phyloP scores from a whole-genome alignment of 306 rosid species.

The Sicyos edulis region DNA sequence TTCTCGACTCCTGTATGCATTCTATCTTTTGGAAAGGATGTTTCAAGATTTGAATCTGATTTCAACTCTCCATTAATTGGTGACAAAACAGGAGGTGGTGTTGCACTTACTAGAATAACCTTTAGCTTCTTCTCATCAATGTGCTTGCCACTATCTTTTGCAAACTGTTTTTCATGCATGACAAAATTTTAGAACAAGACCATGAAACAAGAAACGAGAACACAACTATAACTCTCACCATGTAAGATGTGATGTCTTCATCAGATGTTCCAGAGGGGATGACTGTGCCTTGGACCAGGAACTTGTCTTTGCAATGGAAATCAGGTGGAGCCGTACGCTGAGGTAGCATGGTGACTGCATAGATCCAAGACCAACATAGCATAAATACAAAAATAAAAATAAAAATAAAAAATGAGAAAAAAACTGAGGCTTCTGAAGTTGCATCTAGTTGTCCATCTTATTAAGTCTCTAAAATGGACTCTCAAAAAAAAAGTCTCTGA shows the following conservation, averaged over 20 bases:
- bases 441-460: not conserved
- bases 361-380: conserved; percentile 22
- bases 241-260: conserved; percentile 55
- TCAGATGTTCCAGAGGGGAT: conserved; percentile 62
- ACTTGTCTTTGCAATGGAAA: conserved; percentile 86
- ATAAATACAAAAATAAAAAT: not conserved
- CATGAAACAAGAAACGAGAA: not conserved
- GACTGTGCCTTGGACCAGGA: conserved; percentile 64
- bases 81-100: conserved; percentile 60
- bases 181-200: conserved; percentile 23
- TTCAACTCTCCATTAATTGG: conserved; percentile 60
- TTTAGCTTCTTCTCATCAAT: conserved; percentile 76
- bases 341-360: conserved; percentile 92
- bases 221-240: conserved; percentile 37
- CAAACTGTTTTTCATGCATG: conserved; percentile 47
- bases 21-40: conserved; percentile 46
- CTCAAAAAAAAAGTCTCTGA: not conserved
- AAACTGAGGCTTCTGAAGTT: not conserved
- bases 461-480: not conserved
- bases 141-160: conserved; percentile 54
- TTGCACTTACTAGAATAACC: conserved; percentile 56
- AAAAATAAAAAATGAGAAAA: not conserved
- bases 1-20: conserved; percentile 65
- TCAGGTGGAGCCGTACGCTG: conserved; percentile 64
- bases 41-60: conserved; percentile 46